Conservation (phyloP, 2,329 filamentous ascomycete species). For the Monilinia fructigena region DNA sequence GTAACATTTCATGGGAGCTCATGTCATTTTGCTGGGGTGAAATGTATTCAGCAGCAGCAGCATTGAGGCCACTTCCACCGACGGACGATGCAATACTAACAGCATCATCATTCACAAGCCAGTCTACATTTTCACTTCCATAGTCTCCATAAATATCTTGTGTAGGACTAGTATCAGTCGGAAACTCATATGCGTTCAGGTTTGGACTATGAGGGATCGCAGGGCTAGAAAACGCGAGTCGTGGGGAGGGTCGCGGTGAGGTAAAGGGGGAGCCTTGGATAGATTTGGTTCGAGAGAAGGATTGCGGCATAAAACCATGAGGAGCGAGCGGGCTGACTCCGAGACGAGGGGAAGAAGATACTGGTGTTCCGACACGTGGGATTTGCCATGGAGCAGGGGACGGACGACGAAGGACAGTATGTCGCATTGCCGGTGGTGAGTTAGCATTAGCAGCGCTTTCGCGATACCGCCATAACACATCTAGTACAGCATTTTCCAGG, state of each 20-base stretch:
- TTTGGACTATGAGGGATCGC: conserved; percentile 91
- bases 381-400: conserved; percentile 93
- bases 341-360: conserved; percentile 78
- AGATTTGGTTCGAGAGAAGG: conserved; percentile 74
- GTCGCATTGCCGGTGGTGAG: conserved; percentile 81
- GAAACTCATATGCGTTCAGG: conserved; percentile 92
- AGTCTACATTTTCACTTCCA: conserved; percentile 92
- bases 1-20: conserved; percentile 96
- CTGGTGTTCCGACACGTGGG: conserved; percentile 65
- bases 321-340: conserved; percentile 80
- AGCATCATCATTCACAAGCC: conserved; percentile 87
- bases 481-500: conserved; percentile 86
- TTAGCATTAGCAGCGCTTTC: conserved; percentile 62
- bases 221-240: conserved; percentile 85
- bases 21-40: conserved; percentile 73
- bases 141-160: conserved; percentile 88
- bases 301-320: conserved; percentile 77
- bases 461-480: conserved; percentile 84
- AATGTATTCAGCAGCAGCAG: conserved; percentile 77
- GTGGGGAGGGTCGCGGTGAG: conserved; percentile 87
- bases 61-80: conserved; percentile 69
- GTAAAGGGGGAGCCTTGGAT: conserved; percentile 86
- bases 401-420: conserved; percentile 83
- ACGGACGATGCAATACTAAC: conserved; percentile 70
- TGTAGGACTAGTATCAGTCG: conserved; percentile 74